Conservation (phyloP, 1,284 basidiomycete species). For the Boletus sp. region DNA sequence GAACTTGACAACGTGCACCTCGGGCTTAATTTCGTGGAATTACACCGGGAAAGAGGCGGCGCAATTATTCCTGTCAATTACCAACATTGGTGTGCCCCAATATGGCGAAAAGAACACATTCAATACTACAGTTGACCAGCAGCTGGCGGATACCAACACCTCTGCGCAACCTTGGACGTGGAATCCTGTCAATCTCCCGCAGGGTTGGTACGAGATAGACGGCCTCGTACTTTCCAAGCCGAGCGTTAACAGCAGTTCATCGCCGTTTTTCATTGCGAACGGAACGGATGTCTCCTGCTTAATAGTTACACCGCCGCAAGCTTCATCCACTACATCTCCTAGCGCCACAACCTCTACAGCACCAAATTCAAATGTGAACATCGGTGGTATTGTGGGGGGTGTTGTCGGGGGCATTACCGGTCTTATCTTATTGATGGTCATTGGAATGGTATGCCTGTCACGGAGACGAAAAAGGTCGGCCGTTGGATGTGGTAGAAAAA, state of each 20-base stretch:
- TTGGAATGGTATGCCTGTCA: constrained; percentile 33
- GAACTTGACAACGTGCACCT: constrained; percentile 35
- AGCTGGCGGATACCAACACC: constrained; percentile 23
- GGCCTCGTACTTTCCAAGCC: constrained; percentile 19
- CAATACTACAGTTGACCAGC: constrained; percentile 4
- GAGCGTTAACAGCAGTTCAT: constrained; percentile 21
- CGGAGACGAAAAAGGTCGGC: constrained; percentile 18
- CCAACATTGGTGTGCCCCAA: constrained; percentile 33
- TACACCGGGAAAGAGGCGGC: constrained; percentile 32
- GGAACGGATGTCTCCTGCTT: constrained; percentile 41
- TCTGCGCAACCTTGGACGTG: constrained; percentile 27
- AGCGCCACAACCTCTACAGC: constrained; percentile 6
- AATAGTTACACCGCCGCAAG: constrained; percentile 11
- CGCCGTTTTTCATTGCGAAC: constrained; percentile 38
- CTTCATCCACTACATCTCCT: constrained; percentile 11
- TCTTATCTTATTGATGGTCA: constrained; percentile 26
- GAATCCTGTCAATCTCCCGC: constrained; percentile 37
- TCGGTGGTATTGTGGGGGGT: constrained; percentile 38
- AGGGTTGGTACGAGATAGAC: constrained; percentile 41
- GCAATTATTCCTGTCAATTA: constrained; percentile 32
- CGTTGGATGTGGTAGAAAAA: background rate
- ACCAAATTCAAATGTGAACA: constrained; percentile 31
- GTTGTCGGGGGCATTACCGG: constrained; percentile 38
- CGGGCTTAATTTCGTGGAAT: constrained; percentile 38
- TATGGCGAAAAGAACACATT: constrained; percentile 1